phyloP scores from a whole-genome alignment of 2,329 filamentous ascomycete species.

The Verticillium dahliae region DNA sequence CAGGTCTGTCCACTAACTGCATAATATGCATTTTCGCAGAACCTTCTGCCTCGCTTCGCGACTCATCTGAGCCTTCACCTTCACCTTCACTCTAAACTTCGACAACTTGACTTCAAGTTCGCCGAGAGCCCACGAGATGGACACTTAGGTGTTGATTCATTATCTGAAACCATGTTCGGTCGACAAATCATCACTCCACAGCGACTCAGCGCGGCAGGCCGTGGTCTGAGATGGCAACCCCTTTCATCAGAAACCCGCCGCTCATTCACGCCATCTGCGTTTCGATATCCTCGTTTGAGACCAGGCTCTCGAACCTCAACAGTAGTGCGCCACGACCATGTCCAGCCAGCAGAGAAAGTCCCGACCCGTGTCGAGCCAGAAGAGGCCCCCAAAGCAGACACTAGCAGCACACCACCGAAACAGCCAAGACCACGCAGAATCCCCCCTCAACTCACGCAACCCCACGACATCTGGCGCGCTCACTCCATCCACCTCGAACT shows the following conservation, averaged over 20 bases:
- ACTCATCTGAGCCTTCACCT: background rate
- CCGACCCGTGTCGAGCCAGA: background rate
- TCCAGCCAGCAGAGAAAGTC: background rate
- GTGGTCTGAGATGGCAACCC: background rate
- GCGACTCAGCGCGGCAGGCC: background rate
- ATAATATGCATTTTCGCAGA: background rate
- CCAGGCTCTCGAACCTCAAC: background rate
- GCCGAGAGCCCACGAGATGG: background rate
- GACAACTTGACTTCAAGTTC: background rate
- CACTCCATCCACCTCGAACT: background rate
- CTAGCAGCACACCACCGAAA: background rate
- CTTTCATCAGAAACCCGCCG: background rate
- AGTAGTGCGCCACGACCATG: background rate
- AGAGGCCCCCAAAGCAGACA: background rate
- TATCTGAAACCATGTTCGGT: background rate
- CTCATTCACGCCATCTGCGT: background rate
- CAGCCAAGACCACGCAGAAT: background rate
- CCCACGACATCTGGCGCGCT: constrained; percentile 1
- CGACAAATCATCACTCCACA: background rate
- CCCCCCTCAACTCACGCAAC: background rate
- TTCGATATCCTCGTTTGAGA: background rate
- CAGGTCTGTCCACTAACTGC: background rate
- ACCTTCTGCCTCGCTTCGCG: background rate
- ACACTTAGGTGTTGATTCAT: background rate
- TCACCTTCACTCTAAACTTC: background rate